A percentile compares a stretch with the other conserved stretches of the same genome.
Conservation (phyloP, 306 rosid species). For the Geum urbanum region DNA sequence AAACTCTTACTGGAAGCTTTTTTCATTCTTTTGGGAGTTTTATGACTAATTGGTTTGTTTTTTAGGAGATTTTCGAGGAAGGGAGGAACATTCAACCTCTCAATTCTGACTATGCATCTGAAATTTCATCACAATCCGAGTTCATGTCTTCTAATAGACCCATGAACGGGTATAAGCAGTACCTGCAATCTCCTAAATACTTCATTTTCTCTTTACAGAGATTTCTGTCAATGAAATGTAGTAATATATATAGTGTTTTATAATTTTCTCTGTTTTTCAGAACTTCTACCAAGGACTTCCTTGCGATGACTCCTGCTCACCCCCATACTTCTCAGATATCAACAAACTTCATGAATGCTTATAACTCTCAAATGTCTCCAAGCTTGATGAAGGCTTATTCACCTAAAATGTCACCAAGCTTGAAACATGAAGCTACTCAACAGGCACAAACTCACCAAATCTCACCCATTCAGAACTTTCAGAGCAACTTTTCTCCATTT, state of each 20-base stretch:
- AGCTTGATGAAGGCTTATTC: conserved; percentile 17
- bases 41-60: conserved; percentile 19
- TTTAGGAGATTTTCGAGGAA: conserved; percentile 55
- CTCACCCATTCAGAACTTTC: conserved; percentile 29
- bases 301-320: conserved; percentile 38
- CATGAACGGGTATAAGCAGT: conserved; percentile 35
- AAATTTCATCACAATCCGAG: conserved; percentile 59
- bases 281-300: conserved; percentile 40
- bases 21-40: conserved; percentile 8
- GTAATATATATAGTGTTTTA: conserved; percentile 13
- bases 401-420: conserved; percentile 20
- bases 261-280: conserved; percentile 35
- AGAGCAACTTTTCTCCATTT: conserved; percentile 44
- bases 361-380: conserved; percentile 11
- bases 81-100: conserved; percentile 43
- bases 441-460: conserved; percentile 34
- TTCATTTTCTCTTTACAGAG: conserved; percentile 12
- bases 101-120: conserved; percentile 52
- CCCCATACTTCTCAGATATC: conserved; percentile 55
- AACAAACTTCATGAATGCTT: conserved; percentile 6
- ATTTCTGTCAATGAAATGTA: conserved; percentile 17
- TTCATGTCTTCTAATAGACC: conserved; percentile 54
- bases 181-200: conserved; percentile 1
- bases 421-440: conserved; percentile 27
- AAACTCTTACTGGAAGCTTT: not conserved